phyloP scores from a whole-genome alignment of 1,284 basidiomycete species.

The Gomphus sp. region DNA sequence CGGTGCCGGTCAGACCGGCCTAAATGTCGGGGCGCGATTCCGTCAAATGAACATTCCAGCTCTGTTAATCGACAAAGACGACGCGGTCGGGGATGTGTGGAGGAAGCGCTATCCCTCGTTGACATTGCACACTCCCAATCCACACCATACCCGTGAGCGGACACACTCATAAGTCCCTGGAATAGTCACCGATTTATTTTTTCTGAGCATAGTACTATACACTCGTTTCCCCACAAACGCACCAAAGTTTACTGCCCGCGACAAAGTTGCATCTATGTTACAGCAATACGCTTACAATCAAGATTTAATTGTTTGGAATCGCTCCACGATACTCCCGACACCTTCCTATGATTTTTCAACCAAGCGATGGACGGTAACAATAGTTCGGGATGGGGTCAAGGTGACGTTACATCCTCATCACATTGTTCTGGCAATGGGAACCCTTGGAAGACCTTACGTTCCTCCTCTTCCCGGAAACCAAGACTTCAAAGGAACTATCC shows the following conservation, averaged over 20 bases:
- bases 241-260: constrained; percentile 13
- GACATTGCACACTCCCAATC: constrained; percentile 34
- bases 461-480: constrained; percentile 20
- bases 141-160: constrained; percentile 26
- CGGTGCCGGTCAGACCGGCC: constrained; percentile 46
- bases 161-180: neutral
- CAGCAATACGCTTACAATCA: constrained; percentile 13
- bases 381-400: constrained; percentile 20
- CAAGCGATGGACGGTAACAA: constrained; percentile 23
- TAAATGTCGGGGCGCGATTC: constrained; percentile 44
- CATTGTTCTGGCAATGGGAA: constrained; percentile 29
- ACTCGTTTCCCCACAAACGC: constrained; percentile 11
- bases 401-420: constrained; percentile 25
- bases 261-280: constrained; percentile 14
- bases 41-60: constrained; percentile 39
- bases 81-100: constrained; percentile 47
- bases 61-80: constrained; percentile 38
- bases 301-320: constrained; percentile 14
- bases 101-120: constrained; percentile 39
- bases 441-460: constrained; percentile 24
- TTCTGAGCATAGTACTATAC: constrained; percentile 12
- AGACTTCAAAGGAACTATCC: constrained; percentile 22
- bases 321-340: constrained; percentile 7
- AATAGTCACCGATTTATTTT: constrained; percentile 26
- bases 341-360: constrained; percentile 20